Base-by-base conservation (phyloP, 2,329 filamentous ascomycete species). In the Nigrograna mackinnonii region DNA sequence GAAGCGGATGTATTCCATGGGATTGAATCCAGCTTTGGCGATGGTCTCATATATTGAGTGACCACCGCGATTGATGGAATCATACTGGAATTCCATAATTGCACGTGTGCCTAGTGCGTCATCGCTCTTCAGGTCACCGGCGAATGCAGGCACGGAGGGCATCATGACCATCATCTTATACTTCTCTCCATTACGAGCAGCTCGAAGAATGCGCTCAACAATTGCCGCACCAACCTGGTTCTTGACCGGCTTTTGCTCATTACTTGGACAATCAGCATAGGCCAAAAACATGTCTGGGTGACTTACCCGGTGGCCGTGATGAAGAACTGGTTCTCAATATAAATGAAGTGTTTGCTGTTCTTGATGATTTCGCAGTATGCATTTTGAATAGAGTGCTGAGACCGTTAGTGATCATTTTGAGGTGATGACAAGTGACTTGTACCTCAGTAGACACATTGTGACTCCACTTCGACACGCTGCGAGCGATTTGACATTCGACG, bases 71-170 rank as follows among this genome's bases (percentile, higher is more conserved):
- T 83, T 87, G 70, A 94, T 94, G 38, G 82, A 86, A 58, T 83
- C 77, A 69, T 94, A 92, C 62, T 94, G 89, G 66, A 87, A 92
- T 63, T 94, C 88, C 86, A 94, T 91, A 58, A 95, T 92, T 4
- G 88, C 89, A 24, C 89, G 78, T 0, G 89, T 94, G 17, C 87
- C 86, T 1, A 92, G 74, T 6, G 86, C 84, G 17, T 81, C 84
- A 39, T 91, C 85, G 0, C 78, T 78, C 57, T 87, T 81, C 36
- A 95, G 75, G 55, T 94, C 88, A 4, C 89, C 89, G 2, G 89
- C 87, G 59, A 95, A 95, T 2, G 84, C 89, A 6, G 89, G 89
- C 0, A 95, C 84, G 2, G 87, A 81, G 1, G 89, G 89, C 69
- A 94, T 94, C 44, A 87, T 72, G 16, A 94, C 79, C 51, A 91